Percentiles rank a stretch among this genome's conserved stretches.
phyloP scores from a whole-genome alignment of 495 filamentous ascomycete genomes.

The Talaromyces ruber region DNA sequence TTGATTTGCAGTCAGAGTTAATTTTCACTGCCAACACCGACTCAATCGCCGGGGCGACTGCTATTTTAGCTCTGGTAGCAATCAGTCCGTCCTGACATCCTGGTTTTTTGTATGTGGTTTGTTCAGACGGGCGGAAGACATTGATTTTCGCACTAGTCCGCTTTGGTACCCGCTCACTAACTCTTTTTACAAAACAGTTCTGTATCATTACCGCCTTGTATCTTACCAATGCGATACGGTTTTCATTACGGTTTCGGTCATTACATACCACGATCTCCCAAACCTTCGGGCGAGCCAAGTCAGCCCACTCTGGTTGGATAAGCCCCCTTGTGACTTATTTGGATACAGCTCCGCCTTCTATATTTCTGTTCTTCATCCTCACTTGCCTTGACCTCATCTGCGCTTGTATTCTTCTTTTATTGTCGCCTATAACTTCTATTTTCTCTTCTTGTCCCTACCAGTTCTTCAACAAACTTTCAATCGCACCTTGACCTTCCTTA shows the following conservation, averaged over 20 bases:
- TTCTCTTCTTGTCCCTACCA: neutral
- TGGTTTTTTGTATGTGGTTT: neutral
- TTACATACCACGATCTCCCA: constrained; percentile 3
- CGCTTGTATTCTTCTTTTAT: no score
- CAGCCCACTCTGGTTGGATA: constrained; percentile 4
- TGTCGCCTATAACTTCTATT: neutral
- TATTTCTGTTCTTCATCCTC: neutral
- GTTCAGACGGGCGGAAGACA: neutral
- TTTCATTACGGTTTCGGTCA: neutral
- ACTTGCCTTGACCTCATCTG: neutral
- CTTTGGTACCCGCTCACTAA: neutral
- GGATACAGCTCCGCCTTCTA: neutral
- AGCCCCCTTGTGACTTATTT: constrained; percentile 1
- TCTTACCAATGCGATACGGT: neutral
- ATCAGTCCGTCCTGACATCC: neutral
- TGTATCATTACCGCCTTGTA: constrained; percentile 4
- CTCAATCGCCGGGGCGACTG: no score
- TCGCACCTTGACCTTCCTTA: no score
- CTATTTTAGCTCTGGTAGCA: no score
- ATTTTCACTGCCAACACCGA: neutral
- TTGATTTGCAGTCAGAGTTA: neutral
- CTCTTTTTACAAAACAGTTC: neutral
- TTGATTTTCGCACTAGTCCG: neutral
- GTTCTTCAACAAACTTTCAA: neutral
- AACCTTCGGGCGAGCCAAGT: neutral